Evolutionary conservation across 495 filamentous ascomycete species (phyloP), one percentile per base, ranked within the genome.

Genomic region (Neurospora sublineolata): DNA sequence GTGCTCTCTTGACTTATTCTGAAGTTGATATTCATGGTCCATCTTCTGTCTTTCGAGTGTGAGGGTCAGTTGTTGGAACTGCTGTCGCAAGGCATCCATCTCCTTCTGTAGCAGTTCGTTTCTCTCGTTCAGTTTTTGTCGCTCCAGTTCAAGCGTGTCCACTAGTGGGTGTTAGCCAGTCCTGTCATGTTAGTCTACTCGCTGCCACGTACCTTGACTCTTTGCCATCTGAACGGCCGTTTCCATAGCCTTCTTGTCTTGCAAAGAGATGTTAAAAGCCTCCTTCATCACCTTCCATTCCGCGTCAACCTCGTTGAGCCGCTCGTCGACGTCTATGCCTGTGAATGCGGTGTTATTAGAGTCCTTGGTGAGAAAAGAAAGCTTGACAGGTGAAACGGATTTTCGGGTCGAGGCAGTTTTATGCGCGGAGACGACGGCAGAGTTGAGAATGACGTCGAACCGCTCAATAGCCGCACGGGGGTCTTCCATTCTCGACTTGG

Each of bases 281-380:
- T 87, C 81, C 72, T 88, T 86, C 60, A 96, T 80, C 4, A 80
- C 75, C 23, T 83, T 81, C 73, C 89, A 89, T 72, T 92, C 80
- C 3, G 82, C 80, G 72, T 93, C 89, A 79, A 95, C 87, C 37
- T 85, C 81, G 70, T 88, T 86, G 72, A 94, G 84, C 67, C 87
- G 85, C 72, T 83, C 83, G 69, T 91, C 88, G 71, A 89, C 87
- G 79, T 97, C 91, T 86, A 88, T 94, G 70, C 87, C 91, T 89
- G 85, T 79, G 77, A 80, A 86, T 70, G 79, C 83, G 72, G 76
- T 80, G 73, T 85, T 78, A 81, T 89, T 88, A 83, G 92, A 92
- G 80, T 88, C 82, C 82, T 91, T 93, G 46, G 85, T 90, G 74
- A 97, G 85, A 82, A 86, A 96, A 8, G 68, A 60, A 40, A 67